Evolutionary conservation across 1,284 basidiomycete genomes (phyloP), one percentile per base, ranked within the genome.

Genomic region (Cutaneotrichosporon sp.): DNA sequence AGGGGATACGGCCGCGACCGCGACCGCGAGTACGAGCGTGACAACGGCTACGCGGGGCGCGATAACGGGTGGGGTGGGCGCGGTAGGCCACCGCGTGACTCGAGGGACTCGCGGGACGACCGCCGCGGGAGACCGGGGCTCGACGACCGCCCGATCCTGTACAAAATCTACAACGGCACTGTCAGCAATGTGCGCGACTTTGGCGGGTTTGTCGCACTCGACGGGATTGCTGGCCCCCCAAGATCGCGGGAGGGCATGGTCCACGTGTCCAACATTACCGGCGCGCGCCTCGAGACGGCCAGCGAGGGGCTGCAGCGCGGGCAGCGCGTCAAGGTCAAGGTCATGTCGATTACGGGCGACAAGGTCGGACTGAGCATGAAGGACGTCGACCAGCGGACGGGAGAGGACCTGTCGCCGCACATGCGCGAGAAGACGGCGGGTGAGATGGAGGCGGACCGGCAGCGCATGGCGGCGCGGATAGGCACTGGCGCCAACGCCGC

Each of bases 221-320:
- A 98, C 67, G 95, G 95, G 43, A 81, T 99, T 53, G 81, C 83
- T 16, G 94, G 93, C 13, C 84, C n/a, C n/a, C n/a, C n/a, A n/a
- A n/a, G n/a, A n/a, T n/a, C 92, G 45, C 87, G 85, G 14, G 95
- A 99, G 95, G 93, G 95, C 27, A 88, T 99, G 87, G 92, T 99
- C 10, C 95, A 99, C 76, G 88, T 99, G 62, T 92, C 90, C 64
- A 95, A 95, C 54, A 89, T 94, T 70, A 84, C 86, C 62, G 89
- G 89, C 18, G 86, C 86, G 16, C 87, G 95, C 51, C 87, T 92
- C 54, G 92, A 92, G 72, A 89, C 92, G 55, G 89, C 95, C 3
- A 83, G 88, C 42, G 95, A 99, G 76, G 82, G 97, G 22, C 84
- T 98, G 55, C 88, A 86, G 64, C 85, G 93, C 60, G 88, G 89